Evolutionary conservation across 768 basidiomycete genomes (phyloP).

Genomic region (Leccinum incarnatum): DNA sequence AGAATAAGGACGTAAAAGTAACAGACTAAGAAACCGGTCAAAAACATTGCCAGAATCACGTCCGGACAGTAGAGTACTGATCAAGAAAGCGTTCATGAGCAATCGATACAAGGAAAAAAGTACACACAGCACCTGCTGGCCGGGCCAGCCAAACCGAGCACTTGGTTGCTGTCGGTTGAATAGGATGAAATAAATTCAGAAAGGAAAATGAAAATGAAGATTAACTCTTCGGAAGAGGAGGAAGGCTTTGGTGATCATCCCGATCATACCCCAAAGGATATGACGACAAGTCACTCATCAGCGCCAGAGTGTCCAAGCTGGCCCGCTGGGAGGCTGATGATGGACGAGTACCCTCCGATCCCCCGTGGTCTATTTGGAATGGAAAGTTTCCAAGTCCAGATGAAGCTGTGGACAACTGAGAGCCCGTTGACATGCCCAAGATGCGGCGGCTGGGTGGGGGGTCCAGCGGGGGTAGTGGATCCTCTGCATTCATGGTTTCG

Average conservation of each 20-base stretch:
- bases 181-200: slow-evolving; percentile 4
- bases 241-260: slow-evolving; percentile 28
- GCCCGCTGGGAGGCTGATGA: slow-evolving; percentile 57
- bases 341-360: slow-evolving; percentile 31
- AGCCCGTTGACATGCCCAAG: slow-evolving; percentile 72
- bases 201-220: slow-evolving; percentile 2
- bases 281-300: slow-evolving; percentile 80
- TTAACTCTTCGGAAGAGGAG: slow-evolving; percentile 28
- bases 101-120: slow-evolving; percentile 25
- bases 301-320: slow-evolving; percentile 79
- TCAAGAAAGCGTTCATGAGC: slow-evolving; percentile 17
- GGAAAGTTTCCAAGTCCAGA: slow-evolving; percentile 83
- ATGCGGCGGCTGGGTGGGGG: slow-evolving; percentile 59
- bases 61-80: slow-evolving; percentile 8
- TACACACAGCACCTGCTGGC: slow-evolving; percentile 28
- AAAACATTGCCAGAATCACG: slow-evolving; percentile 3
- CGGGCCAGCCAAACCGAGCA: slow-evolving; percentile 29
- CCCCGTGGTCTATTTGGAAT: slow-evolving; percentile 77
- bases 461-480: slow-evolving; percentile 35
- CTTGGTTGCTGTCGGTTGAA: slow-evolving; percentile 10
- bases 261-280: slow-evolving; percentile 76
- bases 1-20: slow-evolving; percentile 3
- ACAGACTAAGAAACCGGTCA: slow-evolving; percentile 4
- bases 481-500: slow-evolving; percentile 24
- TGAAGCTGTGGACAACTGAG: slow-evolving; percentile 74